Evolutionary conservation across 2,329 filamentous ascomycete genomes (phyloP), one percentile per base, ranked within the genome.

Genomic region (Fusarium armeniacum): DNA sequence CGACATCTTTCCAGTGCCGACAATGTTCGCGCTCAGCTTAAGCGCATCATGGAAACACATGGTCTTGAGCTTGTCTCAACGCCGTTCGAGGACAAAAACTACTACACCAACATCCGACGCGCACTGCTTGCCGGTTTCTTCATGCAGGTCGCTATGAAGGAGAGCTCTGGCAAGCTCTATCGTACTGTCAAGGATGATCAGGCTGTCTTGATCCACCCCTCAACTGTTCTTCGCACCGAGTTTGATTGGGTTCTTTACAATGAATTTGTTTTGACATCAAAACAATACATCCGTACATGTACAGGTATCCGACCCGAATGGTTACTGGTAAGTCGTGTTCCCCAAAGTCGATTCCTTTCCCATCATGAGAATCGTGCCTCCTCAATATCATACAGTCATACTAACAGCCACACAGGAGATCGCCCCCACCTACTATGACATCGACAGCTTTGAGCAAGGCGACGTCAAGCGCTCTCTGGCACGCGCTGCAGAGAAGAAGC

Each of bases 211-310:
- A 87, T 99, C 64, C 96, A 99, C 81, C 96, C 96, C 3, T 96
- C 93, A 70, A 98, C 94, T 1, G 94, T 97, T 33, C 85, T 99
- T 24, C 88, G 90, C 52, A 90, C 93, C 62, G 94, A 98, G 62
- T 93, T 91, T 73, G 96, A 99, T 73, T 99, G 96, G 96, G 93
- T 99, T 28, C 84, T 99, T 28, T 99, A 99, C 82, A 97, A 98
- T 76, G 97, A 99, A 78, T 99, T 98, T 77, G 96, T 99, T 15
- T 88, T 99, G 58, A 99, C 96, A 1, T 96, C 92, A 55, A 98
- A 99, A 87, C 97, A 98, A 83, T 99, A 98, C 80, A 95, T 99
- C 75, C 89, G 97, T 60, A 98, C 93, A 1, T 93, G 98, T 49
- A 98, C 94, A 15, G 90, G 92, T 32, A 91, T 99, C 58, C 92